Evolutionary conservation across 345 rosid species (phyloP), one percentile per base, ranked within the genome.

Genomic region (Eucalyptus melliodora): DNA sequence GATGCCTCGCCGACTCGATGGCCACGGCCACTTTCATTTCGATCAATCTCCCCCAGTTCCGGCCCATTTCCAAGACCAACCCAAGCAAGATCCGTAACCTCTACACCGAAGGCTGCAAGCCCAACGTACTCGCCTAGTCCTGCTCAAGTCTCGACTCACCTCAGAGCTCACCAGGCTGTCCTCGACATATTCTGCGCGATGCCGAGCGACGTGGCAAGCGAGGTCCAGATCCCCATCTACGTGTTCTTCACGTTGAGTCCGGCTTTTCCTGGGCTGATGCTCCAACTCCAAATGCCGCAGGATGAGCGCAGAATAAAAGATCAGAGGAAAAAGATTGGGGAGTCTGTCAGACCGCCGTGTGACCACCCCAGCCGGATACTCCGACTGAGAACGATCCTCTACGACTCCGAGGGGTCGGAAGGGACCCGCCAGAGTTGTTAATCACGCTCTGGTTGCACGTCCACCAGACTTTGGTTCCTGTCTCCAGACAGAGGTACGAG

Each of bases 151-250:
- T 9, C 44, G 8, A 60, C 88, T 80, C 62, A 91, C 89, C 62
- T 87, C 93, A 2, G 87, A 53, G 59, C 94, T 95, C 16, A 94
- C 92, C 23, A 95, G 96, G 56, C 40, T 92, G 93, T 94, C 42
- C 77, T 94, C 30, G 96, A 92, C 91, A 90, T 95, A 93, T 93
- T 94, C 62, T 94, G 94, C 88, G 89, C 92, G 8, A 14, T 86
- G 11, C 89, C 93, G 93, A 93, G 94, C 1, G 96, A 95, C 21
- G 93, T 93, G 6, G 97, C 95, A 3, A 88, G 90, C 50, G 94
- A 95, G 50, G 55, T 93, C 23, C 55, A 86, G 2, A 87, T 93
- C 21, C 96, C 97, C 15, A 89, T 86, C 88, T 94, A 96, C 88
- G 8, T 94, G 50, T 95, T 92, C 67, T 95, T 27, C 90, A 89